Conservation (phyloP, 768 basidiomycete genomes). For the Lactarius sanguifluus region DNA sequence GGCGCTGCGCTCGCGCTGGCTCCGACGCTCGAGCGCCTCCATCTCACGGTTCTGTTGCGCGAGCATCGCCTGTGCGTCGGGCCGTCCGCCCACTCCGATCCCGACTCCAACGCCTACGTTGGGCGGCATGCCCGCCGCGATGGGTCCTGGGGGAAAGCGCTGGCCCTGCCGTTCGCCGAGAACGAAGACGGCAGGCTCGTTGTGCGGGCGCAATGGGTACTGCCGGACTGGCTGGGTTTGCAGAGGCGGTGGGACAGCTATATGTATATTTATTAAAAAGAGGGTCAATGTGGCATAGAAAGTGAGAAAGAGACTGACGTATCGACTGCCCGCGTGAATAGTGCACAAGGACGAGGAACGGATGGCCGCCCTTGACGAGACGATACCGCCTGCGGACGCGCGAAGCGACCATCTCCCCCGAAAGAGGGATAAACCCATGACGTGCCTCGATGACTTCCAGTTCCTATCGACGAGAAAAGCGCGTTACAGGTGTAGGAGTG, state of each 20-base stretch:
- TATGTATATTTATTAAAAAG: slow-evolving; percentile 12
- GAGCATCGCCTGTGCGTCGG: slow-evolving; percentile 59
- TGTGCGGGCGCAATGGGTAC: slow-evolving; percentile 68
- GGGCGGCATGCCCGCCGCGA: slow-evolving; percentile 16
- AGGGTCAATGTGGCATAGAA: background rate
- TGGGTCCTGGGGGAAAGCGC: slow-evolving; percentile 43
- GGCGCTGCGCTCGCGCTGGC: slow-evolving; percentile 41
- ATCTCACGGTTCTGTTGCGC: slow-evolving; percentile 71
- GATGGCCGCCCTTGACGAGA: slow-evolving; percentile 69
- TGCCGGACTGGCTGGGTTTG: slow-evolving; percentile 61
- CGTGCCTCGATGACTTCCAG: slow-evolving; percentile 74
- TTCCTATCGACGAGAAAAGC: slow-evolving; percentile 48
- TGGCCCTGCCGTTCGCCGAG: slow-evolving; percentile 72
- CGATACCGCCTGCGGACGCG: slow-evolving; percentile 72
- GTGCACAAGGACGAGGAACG: slow-evolving; percentile 72
- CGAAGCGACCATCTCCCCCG: slow-evolving; percentile 59
- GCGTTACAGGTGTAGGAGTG: slow-evolving; percentile 12
- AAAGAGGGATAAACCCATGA: slow-evolving; percentile 72
- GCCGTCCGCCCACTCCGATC: slow-evolving; percentile 20
- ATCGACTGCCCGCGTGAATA: slow-evolving; percentile 64
- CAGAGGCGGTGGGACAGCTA: slow-evolving; percentile 60
- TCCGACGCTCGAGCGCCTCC: slow-evolving; percentile 64
- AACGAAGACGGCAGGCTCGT: slow-evolving; percentile 68
- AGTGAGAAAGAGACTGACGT: slow-evolving; percentile 46
- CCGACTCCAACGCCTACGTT: slow-evolving; percentile 16